These are phyloP conservation scores for Symmetrospora coprosmae DNA, from an alignment of 768 basidiomycete genomes.

Conservation along the genomic window DNA sequence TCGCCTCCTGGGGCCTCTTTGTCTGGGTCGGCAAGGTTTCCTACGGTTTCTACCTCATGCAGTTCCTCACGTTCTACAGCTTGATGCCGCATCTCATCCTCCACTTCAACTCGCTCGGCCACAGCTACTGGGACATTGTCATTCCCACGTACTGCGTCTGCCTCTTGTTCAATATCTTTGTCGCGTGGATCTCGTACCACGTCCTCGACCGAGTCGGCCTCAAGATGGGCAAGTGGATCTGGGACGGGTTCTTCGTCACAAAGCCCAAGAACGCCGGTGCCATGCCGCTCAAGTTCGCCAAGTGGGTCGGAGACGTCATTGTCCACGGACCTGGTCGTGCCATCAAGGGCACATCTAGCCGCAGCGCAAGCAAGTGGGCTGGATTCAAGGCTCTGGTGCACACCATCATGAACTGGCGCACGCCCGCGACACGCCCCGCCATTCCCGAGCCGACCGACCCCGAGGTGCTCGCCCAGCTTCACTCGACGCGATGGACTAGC, in stretches of 20 bases:
- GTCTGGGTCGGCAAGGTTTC: constrained; percentile 36
- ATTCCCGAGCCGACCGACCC: constrained; percentile 33
- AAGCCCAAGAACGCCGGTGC: constrained; percentile 33
- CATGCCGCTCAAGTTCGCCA: constrained; percentile 31
- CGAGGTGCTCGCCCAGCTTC: constrained; percentile 34
- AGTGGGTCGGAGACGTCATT: constrained; percentile 24
- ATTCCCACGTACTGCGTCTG: constrained; percentile 34
- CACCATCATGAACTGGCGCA: constrained; percentile 33
- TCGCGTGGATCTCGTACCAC: constrained; percentile 35
- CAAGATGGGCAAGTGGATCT: constrained; percentile 35
- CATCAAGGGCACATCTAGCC: constrained; percentile 20
- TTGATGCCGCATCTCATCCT: constrained; percentile 35
- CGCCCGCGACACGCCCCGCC: constrained; percentile 31
- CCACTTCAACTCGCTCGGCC: constrained; percentile 27
- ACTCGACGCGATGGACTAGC: constrained; percentile 35
- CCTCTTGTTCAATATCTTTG: constrained; percentile 34
- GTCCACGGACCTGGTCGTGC: constrained; percentile 28
- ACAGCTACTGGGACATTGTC: constrained; percentile 33
- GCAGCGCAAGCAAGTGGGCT: constrained; percentile 3
- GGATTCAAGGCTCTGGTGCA: constrained; percentile 15
- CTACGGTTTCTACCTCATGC: constrained; percentile 36
- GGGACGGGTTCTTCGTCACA: constrained; percentile 35
- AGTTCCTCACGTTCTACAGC: constrained; percentile 35
- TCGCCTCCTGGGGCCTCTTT: constrained; percentile 34
- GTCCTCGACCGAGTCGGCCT: constrained; percentile 34